These are phyloP conservation scores for Nymphaea colorata DNA, from an alignment of 164 flowering plant genomes.

Conservation along the genomic window DNA sequence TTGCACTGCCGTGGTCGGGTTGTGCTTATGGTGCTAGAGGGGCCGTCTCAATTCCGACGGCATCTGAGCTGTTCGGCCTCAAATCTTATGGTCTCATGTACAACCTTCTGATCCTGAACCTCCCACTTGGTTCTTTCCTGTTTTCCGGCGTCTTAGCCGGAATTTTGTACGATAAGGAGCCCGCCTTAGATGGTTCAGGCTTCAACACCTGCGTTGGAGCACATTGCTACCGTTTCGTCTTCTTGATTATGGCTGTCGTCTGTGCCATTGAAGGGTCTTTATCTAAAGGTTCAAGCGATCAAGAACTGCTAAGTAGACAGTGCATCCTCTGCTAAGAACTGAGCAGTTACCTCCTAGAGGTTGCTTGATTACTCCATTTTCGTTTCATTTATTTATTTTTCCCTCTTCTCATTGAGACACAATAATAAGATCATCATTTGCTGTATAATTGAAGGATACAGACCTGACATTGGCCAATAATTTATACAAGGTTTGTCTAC, in stretches of 20 bases:
- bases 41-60: constrained; percentile 71
- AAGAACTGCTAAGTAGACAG: constrained; percentile 19
- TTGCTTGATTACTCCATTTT: no score
- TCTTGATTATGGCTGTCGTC: constrained; percentile 58
- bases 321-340: neutral
- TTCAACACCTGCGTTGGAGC: constrained; percentile 77
- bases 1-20: constrained; percentile 65
- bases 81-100: constrained; percentile 81
- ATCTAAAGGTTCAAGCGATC: constrained; percentile 35
- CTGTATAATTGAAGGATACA: no score
- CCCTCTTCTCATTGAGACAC: no score
- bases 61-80: constrained; percentile 89
- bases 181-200: constrained; percentile 43
- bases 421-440: no score
- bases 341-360: neutral
- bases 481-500: no score
- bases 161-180: constrained; percentile 55
- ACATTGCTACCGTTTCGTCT: constrained; percentile 74
- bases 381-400: no score
- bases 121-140: constrained; percentile 87
- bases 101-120: constrained; percentile 72
- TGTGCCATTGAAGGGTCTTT: constrained; percentile 37
- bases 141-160: constrained; percentile 92
- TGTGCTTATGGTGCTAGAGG: constrained; percentile 78
- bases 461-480: no score